A percentile compares a stretch with the other conserved stretches of the same genome.
These are phyloP conservation scores for Vanilla planifolia DNA, from an alignment of 106 monocot species.

Conservation along the genomic window DNA sequence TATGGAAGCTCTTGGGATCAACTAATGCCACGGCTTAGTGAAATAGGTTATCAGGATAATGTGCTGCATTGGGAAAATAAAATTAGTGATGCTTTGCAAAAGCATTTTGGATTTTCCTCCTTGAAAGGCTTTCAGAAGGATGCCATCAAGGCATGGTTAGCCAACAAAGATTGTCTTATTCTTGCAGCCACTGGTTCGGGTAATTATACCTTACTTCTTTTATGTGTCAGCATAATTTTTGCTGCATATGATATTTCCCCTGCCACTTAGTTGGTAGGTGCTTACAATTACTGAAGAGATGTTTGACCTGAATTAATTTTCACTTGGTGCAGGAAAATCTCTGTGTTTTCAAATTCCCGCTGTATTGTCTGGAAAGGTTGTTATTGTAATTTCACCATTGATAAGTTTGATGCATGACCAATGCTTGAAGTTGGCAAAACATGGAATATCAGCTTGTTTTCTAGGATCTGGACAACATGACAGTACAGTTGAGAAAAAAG, in stretches of 20 bases:
- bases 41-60: conserved; percentile 7
- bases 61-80: conserved; percentile 35
- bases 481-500: conserved; percentile 66
- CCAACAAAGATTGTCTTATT: conserved; percentile 69
- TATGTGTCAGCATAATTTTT: neutral
- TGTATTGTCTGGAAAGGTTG: conserved; percentile 62
- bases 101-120: conserved; percentile 77
- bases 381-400: conserved; percentile 91
- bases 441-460: conserved; percentile 91
- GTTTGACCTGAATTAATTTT: neutral
- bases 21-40: conserved; percentile 5
- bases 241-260: too few species aligned
- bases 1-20: conserved; percentile 3
- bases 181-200: conserved; percentile 97
- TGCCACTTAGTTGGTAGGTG: neutral
- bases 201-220: conserved; percentile 12
- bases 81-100: conserved; percentile 31
- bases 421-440: conserved; percentile 77
- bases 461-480: conserved; percentile 99
- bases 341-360: conserved; percentile 97
- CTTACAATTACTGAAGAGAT: neutral
- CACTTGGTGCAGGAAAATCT: conserved; percentile 78
- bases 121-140: conserved; percentile 89
- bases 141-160: conserved; percentile 71
- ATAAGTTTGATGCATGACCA: conserved; percentile 99